Evolutionary conservation across 495 filamentous ascomycete genomes (phyloP).

Genomic region (Aspergillus incahuasiensis): DNA sequence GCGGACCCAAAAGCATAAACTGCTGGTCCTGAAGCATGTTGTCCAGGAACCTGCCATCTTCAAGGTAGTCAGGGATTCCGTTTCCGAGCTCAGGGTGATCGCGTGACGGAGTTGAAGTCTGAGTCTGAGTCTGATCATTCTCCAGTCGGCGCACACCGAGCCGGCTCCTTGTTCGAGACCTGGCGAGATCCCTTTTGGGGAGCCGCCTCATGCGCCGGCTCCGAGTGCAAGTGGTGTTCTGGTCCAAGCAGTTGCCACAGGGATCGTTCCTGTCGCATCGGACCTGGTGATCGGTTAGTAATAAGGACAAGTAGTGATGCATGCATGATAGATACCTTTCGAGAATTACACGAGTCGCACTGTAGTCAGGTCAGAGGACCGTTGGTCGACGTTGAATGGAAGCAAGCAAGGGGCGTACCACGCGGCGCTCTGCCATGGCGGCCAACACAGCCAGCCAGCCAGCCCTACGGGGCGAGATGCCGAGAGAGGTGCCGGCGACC

Average conservation of each 20-base stretch:
- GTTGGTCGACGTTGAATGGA: neutral
- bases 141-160: no score
- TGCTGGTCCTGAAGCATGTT: no score
- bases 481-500: no score
- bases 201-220: slow-evolving; percentile 7
- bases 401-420: neutral
- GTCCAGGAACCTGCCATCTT: neutral
- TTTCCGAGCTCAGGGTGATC: no score
- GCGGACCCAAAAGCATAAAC: no score
- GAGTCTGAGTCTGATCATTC: neutral
- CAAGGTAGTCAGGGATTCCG: no score
- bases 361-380: neutral
- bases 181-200: slow-evolving; percentile 2
- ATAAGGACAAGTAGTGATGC: neutral
- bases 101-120: no score
- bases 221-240: slow-evolving; percentile 10
- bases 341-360: slow-evolving; percentile 23
- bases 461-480: neutral
- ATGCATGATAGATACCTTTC: no score
- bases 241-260: slow-evolving; percentile 23
- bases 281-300: slow-evolving; percentile 10
- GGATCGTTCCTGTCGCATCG: slow-evolving; percentile 21
- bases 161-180: no score
- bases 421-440: neutral
- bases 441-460: neutral